Conservation (phyloP, 345 rosid genomes). For the Nephelium lappaceum region DNA sequence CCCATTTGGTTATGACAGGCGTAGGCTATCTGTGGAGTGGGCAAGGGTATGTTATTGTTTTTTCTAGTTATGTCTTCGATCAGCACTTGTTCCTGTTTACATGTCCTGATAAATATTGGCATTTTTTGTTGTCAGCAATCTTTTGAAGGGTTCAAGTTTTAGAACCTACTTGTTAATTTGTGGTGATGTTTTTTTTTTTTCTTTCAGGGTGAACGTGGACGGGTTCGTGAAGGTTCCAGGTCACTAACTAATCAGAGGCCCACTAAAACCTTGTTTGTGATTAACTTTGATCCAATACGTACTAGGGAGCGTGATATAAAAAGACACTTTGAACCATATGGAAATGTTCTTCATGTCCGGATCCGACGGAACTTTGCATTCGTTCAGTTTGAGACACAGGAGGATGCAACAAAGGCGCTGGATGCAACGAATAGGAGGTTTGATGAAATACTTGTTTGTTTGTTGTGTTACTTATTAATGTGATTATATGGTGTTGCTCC, state of each 20-base stretch:
- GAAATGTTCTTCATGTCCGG: constrained; percentile 68
- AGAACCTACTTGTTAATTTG: not conserved
- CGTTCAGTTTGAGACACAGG: constrained; percentile 80
- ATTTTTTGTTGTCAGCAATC: not conserved
- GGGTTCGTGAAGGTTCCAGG: constrained; percentile 63
- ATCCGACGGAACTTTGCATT: constrained; percentile 81
- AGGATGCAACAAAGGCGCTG: constrained; percentile 81
- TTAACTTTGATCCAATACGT: constrained; percentile 77
- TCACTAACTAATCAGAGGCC: constrained; percentile 64
- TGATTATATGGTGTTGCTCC: not conserved
- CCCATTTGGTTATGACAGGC: constrained; percentile 77
- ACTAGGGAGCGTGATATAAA: constrained; percentile 73
- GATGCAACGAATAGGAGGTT: constrained; percentile 80
- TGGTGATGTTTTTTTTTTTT: not conserved
- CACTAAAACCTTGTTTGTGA: constrained; percentile 83
- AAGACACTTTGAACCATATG: constrained; percentile 82
- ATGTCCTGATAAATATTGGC: not conserved
- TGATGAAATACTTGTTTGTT: constrained; percentile 10
- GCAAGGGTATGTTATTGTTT: constrained; percentile 56
- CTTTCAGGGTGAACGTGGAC: constrained; percentile 74
- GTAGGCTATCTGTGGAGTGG: constrained; percentile 81
- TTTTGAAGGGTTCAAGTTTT: not conserved
- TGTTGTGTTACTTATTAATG: not conserved
- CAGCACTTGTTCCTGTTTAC: not conserved
- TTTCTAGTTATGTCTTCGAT: not conserved